Evolutionary conservation across 495 filamentous ascomycete species (phyloP), one percentile per base, ranked within the genome.

Genomic region (Talaromyces nanjingensis): DNA sequence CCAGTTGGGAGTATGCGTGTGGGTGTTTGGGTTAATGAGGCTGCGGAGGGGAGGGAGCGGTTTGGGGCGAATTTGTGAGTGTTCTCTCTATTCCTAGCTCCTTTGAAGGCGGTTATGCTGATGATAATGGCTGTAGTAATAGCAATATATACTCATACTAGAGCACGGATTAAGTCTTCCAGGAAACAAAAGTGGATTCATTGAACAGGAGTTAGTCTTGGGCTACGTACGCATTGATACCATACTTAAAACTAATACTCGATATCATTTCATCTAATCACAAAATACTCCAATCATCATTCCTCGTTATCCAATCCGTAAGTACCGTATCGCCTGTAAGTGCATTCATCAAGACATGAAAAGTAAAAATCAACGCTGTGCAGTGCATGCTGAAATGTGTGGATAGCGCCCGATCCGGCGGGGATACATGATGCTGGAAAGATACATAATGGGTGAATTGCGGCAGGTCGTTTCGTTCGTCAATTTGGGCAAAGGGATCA

Each of bases 11-110:
- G 74, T 7, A 79, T 77, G 53, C 84, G 81, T 67, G 81, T 87
- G 4, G 79, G 83, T 63, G 79, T 88, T 12, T 89, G 84, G 82
- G 84, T 87, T 12, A 82, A 86, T 65, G 77, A 78, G 56, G 72
- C 73, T n/a, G 83, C 82, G 14, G 76, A 81, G 31, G 81, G 79
- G 6, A 73, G 83, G 63, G 80, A 84, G 34, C 67, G 65, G 63
- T 81, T 88, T 57, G 65, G 59, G 22, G 18, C 60, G 1, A 57
- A 64, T 42, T 71, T 76, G 75, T 79, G 68, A 27, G 75, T 71
- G 39, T 65, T n/a, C 33, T 25, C 24, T 12, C 11, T 54, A 55
- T 31, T 31, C 6, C 29, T 31, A 5, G 6, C 5, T 7, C 29
- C 27, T 27, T 27, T 27, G 27, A 31, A 31, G 29, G 29, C 6